phyloP scores from a whole-genome alignment of 2,329 filamentous ascomycete genomes.

The Cytospora chrysosperma region DNA sequence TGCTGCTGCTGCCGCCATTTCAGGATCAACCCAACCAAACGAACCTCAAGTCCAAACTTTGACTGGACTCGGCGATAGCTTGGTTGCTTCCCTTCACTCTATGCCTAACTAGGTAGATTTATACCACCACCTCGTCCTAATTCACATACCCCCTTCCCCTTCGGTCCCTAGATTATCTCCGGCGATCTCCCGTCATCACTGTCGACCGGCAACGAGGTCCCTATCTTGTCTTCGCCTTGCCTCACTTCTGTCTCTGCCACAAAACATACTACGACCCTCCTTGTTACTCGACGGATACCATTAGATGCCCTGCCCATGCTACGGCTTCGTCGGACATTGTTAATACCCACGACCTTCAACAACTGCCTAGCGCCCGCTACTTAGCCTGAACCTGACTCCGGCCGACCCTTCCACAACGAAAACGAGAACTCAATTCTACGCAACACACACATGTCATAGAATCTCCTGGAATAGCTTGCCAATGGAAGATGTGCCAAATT shows the following conservation, averaged over 20 bases:
- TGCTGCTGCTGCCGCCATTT: background rate
- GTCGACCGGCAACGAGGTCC: conserved; percentile 3
- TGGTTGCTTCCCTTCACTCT: background rate
- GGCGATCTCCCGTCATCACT: conserved; percentile 1
- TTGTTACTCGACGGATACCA: background rate
- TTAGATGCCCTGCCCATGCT: background rate
- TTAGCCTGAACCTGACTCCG: conserved; percentile 5
- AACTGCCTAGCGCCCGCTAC: conserved; percentile 7
- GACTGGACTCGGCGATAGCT: background rate
- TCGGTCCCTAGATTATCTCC: background rate
- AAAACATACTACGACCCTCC: background rate
- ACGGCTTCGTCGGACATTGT: conserved; percentile 2
- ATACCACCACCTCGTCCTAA: background rate
- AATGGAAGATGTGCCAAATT: conserved; percentile 23
- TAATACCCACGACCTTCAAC: conserved; percentile 11
- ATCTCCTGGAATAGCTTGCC: conserved; percentile 7
- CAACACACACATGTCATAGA: background rate
- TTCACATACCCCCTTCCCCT: background rate
- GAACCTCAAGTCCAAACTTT: background rate
- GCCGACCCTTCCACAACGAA: conserved; percentile 4
- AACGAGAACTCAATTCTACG: background rate
- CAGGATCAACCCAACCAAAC: conserved; percentile 1
- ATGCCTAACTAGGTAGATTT: no score
- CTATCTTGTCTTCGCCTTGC: conserved; percentile 4
- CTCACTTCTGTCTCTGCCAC: background rate